phyloP scores from a whole-genome alignment of 176 grass and related monocot species.

The Poa annua region DNA sequence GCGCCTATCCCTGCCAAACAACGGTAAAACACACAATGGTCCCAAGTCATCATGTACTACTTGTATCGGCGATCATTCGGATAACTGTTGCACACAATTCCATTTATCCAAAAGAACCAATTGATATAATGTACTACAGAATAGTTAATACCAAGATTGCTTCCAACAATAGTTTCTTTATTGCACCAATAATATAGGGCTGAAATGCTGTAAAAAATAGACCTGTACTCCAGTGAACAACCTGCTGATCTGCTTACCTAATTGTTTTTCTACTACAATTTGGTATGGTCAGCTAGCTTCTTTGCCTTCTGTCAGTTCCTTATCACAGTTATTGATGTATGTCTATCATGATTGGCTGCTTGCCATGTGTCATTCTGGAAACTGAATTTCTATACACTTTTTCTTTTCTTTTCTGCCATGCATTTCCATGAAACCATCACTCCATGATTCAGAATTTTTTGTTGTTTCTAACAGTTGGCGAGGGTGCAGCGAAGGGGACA shows the following conservation, averaged over 20 bases:
- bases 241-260: slow-evolving; percentile 3
- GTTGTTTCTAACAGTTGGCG: slow-evolving; percentile 32
- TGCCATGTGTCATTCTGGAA: not conserved
- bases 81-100: not conserved
- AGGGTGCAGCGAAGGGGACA: slow-evolving; percentile 35
- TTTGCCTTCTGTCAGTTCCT: not conserved
- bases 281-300: not conserved
- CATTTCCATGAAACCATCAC: slow-evolving; percentile 32
- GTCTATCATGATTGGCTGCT: slow-evolving; percentile 13
- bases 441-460: not conserved
- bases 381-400: not conserved
- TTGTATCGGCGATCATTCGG: slow-evolving; percentile 1
- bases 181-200: not conserved
- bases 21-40: slow-evolving; percentile 40
- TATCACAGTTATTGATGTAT: not conserved
- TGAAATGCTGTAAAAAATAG: not conserved
- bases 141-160: not conserved
- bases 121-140: not conserved
- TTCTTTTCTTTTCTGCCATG: slow-evolving; percentile 14
- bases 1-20: slow-evolving; percentile 72
- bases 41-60: not conserved
- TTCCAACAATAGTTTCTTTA: not conserved
- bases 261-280: not conserved
- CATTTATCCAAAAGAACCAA: not conserved
- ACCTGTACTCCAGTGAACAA: not conserved